phyloP scores from a whole-genome alignment of 208 protist species.

The Trypanosoma brucei region DNA sequence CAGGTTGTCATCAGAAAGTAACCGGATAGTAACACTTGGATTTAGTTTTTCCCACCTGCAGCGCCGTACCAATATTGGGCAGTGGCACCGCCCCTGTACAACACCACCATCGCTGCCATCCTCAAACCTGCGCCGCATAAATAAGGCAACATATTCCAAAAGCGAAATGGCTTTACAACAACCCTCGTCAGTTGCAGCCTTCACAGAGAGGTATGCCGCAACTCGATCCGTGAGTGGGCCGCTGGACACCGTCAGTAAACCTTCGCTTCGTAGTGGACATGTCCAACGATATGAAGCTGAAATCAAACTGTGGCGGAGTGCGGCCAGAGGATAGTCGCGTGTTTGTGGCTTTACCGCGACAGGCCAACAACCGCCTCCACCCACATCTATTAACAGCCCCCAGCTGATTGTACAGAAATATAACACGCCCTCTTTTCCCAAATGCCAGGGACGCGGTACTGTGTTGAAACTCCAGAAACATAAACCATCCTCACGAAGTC shows the following conservation, averaged over 20 bases:
- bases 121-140: slow-evolving; percentile 10
- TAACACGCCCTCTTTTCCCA: slow-evolving; percentile 12
- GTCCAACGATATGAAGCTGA: slow-evolving; percentile 27
- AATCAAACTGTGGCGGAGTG: slow-evolving; percentile 22
- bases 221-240: not conserved
- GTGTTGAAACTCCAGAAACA: slow-evolving; percentile 75
- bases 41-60: slow-evolving; percentile 4
- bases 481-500: slow-evolving; percentile 55
- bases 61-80: slow-evolving; percentile 22
- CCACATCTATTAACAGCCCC: slow-evolving; percentile 39
- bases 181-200: not conserved
- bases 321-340: slow-evolving; percentile 24
- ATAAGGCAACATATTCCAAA: slow-evolving; percentile 16
- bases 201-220: slow-evolving; percentile 7
- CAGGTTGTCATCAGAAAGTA: slow-evolving; percentile 26
- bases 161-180: slow-evolving; percentile 1
- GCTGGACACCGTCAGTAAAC: slow-evolving; percentile 5
- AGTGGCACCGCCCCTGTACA: not conserved
- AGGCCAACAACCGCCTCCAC: slow-evolving; percentile 33
- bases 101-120: not conserved
- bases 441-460: slow-evolving; percentile 31
- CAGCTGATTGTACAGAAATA: slow-evolving; percentile 43
- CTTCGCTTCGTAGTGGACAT: slow-evolving; percentile 21
- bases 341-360: slow-evolving; percentile 37
- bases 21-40: slow-evolving; percentile 1